Base-by-base conservation (phyloP, 176 grass and related monocot genomes). In the Musa itinerans region DNA sequence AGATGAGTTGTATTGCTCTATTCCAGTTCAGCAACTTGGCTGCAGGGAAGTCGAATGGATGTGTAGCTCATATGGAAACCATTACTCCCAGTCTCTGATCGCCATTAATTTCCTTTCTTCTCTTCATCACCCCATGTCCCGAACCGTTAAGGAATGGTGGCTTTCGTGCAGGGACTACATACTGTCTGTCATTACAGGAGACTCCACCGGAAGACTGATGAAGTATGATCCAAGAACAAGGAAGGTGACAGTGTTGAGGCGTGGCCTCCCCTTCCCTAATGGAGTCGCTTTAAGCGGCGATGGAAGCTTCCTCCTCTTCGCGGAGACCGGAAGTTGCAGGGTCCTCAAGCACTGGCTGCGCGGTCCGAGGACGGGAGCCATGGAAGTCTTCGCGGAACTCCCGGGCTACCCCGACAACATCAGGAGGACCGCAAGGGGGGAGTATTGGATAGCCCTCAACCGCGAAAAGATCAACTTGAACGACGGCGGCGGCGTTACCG, bases 371-470 rank as follows among this genome's bases (percentile, higher is more conserved):
- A 76, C 81, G 1, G 85, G 93, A 20, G 1, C 11, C 50, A 85
- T 79, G 0, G 86, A 91, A 62, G 77, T 72, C 21, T 83, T 98
- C 56, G 84, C 80, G 0, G 90, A 93, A 16, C 74, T 98, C 10
- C 94, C 90, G 1, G 90, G 94, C 2, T 98, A 93, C 80, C 94
- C 94, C 0, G 94, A 98, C 77, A 98, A 93, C 82, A 82, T 98
- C 54, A 87, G 83, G 69, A 83, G 65, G 22, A 83, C 53, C 53
- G 56, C 71, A 13, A 10, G 10, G n/a, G 90, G 75, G 7, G 88
- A 78, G 0, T 97, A 89, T 72, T 98, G 94, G 94, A 84, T 93
- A 7, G 94, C 84, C 9, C 73, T 98, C 2, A 92, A 82, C 82
- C 63, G 78, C 2, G 82, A 89, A 24, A 98, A 85, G 84, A 19